Evolutionary conservation across 208 protist genomes (phyloP).

Genomic region (Phytomonas francai): DNA sequence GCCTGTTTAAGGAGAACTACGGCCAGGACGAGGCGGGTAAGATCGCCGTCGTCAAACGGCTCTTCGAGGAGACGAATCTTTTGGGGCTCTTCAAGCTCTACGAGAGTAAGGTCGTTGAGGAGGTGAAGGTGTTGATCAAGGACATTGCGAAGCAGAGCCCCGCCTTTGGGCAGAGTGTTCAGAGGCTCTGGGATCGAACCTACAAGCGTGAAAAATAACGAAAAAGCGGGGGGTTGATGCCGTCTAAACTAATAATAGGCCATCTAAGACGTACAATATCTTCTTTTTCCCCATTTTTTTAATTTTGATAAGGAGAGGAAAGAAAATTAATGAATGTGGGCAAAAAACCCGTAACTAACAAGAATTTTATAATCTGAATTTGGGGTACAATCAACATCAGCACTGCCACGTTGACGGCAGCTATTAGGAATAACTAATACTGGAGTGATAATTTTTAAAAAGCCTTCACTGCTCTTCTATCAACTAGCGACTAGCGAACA

Average conservation of each 20-base stretch:
- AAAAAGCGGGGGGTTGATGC: neutral
- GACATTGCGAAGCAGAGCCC: slow-evolving; percentile 23
- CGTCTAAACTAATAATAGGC: neutral
- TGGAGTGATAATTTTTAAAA: neutral
- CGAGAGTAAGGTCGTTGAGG: slow-evolving; percentile 55
- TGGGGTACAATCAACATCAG: neutral
- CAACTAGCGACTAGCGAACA: neutral
- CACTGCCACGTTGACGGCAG: neutral
- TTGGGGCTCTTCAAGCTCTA: slow-evolving; percentile 65
- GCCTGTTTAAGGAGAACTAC: slow-evolving; percentile 89
- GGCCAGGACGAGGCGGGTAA: slow-evolving; percentile 59
- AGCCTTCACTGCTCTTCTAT: no score
- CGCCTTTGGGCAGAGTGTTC: slow-evolving; percentile 54
- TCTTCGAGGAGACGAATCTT: slow-evolving; percentile 79
- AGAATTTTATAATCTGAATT: neutral
- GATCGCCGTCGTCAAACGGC: slow-evolving; percentile 83
- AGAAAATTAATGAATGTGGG: slow-evolving; percentile 3
- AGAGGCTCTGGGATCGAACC: slow-evolving; percentile 77
- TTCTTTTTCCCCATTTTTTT: slow-evolving; percentile 14
- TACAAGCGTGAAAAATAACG: slow-evolving; percentile 83
- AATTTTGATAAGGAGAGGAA: slow-evolving; percentile 8
- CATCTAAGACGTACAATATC: neutral
- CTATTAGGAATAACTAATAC: neutral
- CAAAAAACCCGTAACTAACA: slow-evolving; percentile 1
- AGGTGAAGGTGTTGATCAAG: slow-evolving; percentile 46